Evolutionary conservation across 495 filamentous ascomycete species (phyloP), one percentile per base, ranked within the genome.

Genomic region (Xeromyces bisporus): DNA sequence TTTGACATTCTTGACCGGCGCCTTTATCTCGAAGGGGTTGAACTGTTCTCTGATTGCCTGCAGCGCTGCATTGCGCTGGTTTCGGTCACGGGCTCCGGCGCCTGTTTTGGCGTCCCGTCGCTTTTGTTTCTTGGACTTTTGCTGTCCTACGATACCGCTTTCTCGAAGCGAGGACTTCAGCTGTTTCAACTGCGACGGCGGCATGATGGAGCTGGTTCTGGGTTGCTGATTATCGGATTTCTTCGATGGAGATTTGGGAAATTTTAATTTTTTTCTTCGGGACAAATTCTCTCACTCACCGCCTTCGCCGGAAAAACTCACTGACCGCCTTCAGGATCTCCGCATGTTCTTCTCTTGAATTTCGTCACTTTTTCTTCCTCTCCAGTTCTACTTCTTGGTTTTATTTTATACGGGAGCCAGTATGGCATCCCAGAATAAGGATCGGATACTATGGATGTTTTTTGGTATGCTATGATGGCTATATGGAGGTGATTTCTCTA

Each of bases 11-110:
- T 69, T 60, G 0, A 69, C 56, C 15, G 72, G 67, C 7, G 68
- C 66, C 53, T 89, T 84, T 50, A 91, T 68, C 51, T 97, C 89
- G 51, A 96, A 97, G 2, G 89, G 89, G 55, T 94, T 96, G 71
- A 94, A 94, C 40, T 82, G 71, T 36, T 94, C 85, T 39, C 89
- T 77, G 47, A 96, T 93, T 29, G 67, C 68, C 43, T 80, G 67
- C 31, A 97, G 61, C 9, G 79, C 80, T 26, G 69, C 70, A 41
- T 73, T 69, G 33, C 76, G 68, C 52, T 81, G 69, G n/a, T 77
- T 67, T 40, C 78, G 75, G 40, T 80, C 71, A 38, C 69, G 66
- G 26, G 58, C 60, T 28, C 60, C 60, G 28, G 62, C 64, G 23
- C 69, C 69, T 47, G 71, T 64, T 47, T 75, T 73, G 23, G 66